Conservation (phyloP, 2,329 filamentous ascomycete species). For the Knufia fluminis region DNA sequence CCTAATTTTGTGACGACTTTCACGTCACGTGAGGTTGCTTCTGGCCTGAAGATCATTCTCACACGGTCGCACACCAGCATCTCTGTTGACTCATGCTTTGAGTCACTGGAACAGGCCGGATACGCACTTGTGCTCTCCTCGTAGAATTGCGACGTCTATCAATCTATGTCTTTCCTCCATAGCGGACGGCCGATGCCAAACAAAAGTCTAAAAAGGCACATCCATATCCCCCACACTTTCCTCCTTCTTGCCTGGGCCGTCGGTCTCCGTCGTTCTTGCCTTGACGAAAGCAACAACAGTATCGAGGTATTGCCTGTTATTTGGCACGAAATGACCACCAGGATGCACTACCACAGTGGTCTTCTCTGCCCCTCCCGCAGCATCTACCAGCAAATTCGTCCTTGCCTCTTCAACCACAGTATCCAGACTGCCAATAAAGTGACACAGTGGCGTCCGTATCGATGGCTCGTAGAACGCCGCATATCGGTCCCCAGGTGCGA, state of each 20-base stretch:
- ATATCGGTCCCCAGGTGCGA: constrained; percentile 53
- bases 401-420: constrained; percentile 75
- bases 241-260: constrained; percentile 31
- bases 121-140: too few relatives aligned
- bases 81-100: neutral
- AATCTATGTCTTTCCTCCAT: constrained; percentile 3
- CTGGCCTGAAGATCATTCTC: too few relatives aligned
- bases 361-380: constrained; percentile 48
- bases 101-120: neutral
- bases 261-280: constrained; percentile 36
- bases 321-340: constrained; percentile 82
- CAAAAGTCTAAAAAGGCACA: constrained; percentile 46
- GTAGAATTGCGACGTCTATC: too few relatives aligned
- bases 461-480: constrained; percentile 63
- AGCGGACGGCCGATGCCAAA: too few relatives aligned
- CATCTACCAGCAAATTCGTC: constrained; percentile 57
- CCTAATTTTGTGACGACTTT: neutral
- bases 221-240: constrained; percentile 60
- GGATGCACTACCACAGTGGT: constrained; percentile 61
- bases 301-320: constrained; percentile 70
- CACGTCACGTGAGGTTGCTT: too few relatives aligned
- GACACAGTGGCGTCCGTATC: constrained; percentile 67
- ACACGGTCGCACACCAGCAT: too few relatives aligned
- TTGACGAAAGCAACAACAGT: constrained; percentile 63
- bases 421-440: constrained; percentile 76